These are phyloP conservation scores for Pistacia integerrima DNA, from an alignment of 345 rosid species.

Conservation along the genomic window DNA sequence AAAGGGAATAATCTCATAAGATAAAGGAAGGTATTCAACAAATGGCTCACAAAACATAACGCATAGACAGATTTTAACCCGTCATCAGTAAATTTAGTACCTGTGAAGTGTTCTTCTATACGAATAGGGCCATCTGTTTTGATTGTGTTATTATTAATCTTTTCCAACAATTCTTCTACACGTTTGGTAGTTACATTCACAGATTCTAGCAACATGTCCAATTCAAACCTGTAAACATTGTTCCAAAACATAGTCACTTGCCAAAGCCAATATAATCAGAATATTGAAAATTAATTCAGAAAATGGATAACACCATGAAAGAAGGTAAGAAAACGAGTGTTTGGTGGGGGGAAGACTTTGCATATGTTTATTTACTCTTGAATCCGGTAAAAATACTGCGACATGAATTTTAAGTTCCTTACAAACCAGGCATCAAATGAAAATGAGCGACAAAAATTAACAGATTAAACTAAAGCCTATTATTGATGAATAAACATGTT, in stretches of 20 bases:
- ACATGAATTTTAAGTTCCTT: neutral
- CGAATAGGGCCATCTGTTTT: slow-evolving; percentile 57
- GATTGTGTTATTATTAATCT: slow-evolving; percentile 64
- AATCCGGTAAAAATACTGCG: neutral
- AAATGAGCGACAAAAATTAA: neutral
- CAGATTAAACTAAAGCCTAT: neutral
- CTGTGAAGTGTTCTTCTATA: slow-evolving; percentile 83
- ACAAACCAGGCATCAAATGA: neutral
- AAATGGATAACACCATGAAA: neutral
- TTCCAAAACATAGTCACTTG: slow-evolving; percentile 19
- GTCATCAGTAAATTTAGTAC: slow-evolving; percentile 39
- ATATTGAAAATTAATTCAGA: slow-evolving; percentile 10
- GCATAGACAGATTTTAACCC: slow-evolving; percentile 11
- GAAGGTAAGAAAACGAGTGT: slow-evolving; percentile 1
- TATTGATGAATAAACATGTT: neutral
- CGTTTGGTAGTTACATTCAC: slow-evolving; percentile 77
- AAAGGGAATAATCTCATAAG: slow-evolving; percentile 21
- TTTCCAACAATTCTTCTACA: slow-evolving; percentile 81
- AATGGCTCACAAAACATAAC: slow-evolving; percentile 15
- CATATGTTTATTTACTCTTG: neutral
- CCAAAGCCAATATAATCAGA: slow-evolving; percentile 9
- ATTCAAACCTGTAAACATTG: slow-evolving; percentile 74
- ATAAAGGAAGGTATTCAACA: slow-evolving; percentile 10
- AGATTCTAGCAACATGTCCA: slow-evolving; percentile 96
- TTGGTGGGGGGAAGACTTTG: neutral